These are phyloP conservation scores for Logfia minima DNA, from an alignment of 129 eudicot species.

Conservation along the genomic window DNA sequence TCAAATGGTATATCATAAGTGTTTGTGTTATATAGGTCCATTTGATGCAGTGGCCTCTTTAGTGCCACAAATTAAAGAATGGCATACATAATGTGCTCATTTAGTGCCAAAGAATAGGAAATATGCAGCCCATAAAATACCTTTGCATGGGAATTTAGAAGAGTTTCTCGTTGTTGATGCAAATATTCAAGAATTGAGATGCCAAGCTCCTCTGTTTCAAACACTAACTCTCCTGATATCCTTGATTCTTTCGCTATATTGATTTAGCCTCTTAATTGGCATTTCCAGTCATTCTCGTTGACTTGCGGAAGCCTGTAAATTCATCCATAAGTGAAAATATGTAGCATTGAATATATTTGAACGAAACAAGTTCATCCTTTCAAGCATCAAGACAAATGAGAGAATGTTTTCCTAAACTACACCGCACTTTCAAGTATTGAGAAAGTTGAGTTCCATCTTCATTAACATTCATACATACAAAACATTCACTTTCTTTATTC, in stretches of 20 bases:
- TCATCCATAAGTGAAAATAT: constrained; percentile 16
- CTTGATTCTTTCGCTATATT: constrained; percentile 77
- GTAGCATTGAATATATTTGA: not conserved
- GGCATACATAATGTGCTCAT: not conserved
- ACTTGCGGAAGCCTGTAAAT: constrained; percentile 67
- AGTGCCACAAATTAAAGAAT: not conserved
- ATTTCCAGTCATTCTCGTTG: constrained; percentile 74
- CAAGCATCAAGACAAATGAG: too few species aligned
- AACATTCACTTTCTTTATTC: too few species aligned
- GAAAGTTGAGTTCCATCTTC: too few species aligned
- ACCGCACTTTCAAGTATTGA: too few species aligned
- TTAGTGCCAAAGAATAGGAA: not conserved
- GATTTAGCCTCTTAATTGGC: constrained; percentile 86
- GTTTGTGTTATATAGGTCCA: not conserved
- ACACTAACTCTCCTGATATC: constrained; percentile 83
- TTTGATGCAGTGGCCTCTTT: not conserved
- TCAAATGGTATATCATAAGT: not conserved
- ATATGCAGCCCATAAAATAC: constrained; percentile 29
- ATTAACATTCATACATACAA: too few species aligned
- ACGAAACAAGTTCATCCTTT: not conserved
- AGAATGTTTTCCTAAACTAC: too few species aligned
- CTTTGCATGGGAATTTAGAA: constrained; percentile 79
- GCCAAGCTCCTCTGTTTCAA: constrained; percentile 95
- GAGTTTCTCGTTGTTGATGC: constrained; percentile 94
- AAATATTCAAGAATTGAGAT: constrained; percentile 85